phyloP scores from a whole-genome alignment of 2,329 filamentous ascomycete genomes.

The Paecilomyces variotii region DNA sequence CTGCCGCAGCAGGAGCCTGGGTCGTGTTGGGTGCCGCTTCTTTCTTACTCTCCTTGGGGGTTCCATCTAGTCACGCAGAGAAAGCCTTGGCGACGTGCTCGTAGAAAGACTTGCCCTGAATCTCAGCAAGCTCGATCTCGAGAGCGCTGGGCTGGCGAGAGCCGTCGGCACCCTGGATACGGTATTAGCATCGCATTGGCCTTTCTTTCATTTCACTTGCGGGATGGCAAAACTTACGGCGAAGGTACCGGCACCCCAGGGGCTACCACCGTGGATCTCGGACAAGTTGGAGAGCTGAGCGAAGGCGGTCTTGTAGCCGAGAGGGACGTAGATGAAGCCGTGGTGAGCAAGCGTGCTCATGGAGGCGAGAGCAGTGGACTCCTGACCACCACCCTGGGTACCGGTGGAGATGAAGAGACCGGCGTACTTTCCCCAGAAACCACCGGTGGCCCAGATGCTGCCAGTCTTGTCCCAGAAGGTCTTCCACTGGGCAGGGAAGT shows the following conservation, averaged over 20 bases:
- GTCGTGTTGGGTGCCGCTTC: slow-evolving; percentile 18
- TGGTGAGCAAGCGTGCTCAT: slow-evolving; percentile 88
- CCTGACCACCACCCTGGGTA: slow-evolving; percentile 80
- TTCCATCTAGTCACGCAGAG: slow-evolving; percentile 71
- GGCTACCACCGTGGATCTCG: slow-evolving; percentile 76
- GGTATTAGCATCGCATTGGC: slow-evolving; percentile 6
- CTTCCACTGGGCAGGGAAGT: slow-evolving; percentile 96
- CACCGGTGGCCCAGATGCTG: slow-evolving; percentile 70
- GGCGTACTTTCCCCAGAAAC: slow-evolving; percentile 78
- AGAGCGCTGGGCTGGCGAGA: slow-evolving; percentile 67
- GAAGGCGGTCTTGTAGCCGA: slow-evolving; percentile 83
- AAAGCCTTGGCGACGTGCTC: slow-evolving; percentile 62
- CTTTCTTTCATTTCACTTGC: too few relatives aligned
- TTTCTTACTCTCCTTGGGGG: slow-evolving; percentile 21
- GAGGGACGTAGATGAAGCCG: slow-evolving; percentile 91
- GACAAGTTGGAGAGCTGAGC: slow-evolving; percentile 58
- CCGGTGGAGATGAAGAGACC: slow-evolving; percentile 88
- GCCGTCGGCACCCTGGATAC: slow-evolving; percentile 55
- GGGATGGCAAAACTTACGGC: slow-evolving; percentile 42
- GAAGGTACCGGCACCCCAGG: slow-evolving; percentile 95
- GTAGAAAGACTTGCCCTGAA: slow-evolving; percentile 83
- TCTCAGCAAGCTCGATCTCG: slow-evolving; percentile 71
- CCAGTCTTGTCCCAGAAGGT: slow-evolving; percentile 78
- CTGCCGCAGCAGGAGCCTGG: slow-evolving; percentile 16
- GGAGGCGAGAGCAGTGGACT: slow-evolving; percentile 70